phyloP scores from a whole-genome alignment of 1,284 basidiomycete species.

The Moniliophthora roreri region DNA sequence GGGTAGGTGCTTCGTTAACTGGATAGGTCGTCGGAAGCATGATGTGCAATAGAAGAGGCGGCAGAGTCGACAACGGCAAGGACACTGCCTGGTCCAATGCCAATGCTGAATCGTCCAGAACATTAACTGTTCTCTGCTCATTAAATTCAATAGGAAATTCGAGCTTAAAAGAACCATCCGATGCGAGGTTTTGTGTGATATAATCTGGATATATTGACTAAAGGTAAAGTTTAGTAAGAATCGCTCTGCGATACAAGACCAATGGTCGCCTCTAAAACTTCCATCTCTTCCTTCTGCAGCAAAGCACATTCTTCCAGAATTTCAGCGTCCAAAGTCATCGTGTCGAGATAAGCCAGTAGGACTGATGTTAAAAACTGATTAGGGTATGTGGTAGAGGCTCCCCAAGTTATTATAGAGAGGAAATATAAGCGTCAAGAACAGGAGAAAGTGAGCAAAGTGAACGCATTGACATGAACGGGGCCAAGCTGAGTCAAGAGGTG shows the following conservation, averaged over 20 bases:
- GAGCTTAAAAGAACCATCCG: slow-evolving; percentile 44
- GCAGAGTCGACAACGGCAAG: slow-evolving; percentile 46
- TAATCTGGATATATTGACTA: slow-evolving; percentile 77
- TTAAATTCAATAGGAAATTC: slow-evolving; percentile 65
- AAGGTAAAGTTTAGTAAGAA: slow-evolving; percentile 7
- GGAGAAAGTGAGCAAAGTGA: no score
- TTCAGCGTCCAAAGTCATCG: slow-evolving; percentile 14
- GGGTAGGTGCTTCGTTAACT: slow-evolving; percentile 45
- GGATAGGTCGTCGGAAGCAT: slow-evolving; percentile 61
- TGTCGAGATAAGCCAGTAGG: no score
- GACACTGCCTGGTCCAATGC: slow-evolving; percentile 11
- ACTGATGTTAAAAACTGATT: no score
- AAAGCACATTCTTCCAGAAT: background rate
- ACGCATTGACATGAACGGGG: no score
- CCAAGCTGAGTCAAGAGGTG: no score
- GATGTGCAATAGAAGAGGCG: slow-evolving; percentile 60
- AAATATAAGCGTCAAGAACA: no score
- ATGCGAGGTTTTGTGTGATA: slow-evolving; percentile 40
- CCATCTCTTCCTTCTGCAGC: slow-evolving; percentile 29
- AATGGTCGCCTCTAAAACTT: slow-evolving; percentile 55
- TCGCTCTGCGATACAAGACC: background rate
- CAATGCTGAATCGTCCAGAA: slow-evolving; percentile 23
- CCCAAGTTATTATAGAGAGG: no score
- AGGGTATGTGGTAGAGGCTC: no score
- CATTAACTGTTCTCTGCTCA: slow-evolving; percentile 34